A percentile compares a stretch with the other conserved stretches of the same genome.
phyloP scores from a whole-genome alignment of 2,329 filamentous ascomycete genomes.

The Rutstroemia sydowiana region DNA sequence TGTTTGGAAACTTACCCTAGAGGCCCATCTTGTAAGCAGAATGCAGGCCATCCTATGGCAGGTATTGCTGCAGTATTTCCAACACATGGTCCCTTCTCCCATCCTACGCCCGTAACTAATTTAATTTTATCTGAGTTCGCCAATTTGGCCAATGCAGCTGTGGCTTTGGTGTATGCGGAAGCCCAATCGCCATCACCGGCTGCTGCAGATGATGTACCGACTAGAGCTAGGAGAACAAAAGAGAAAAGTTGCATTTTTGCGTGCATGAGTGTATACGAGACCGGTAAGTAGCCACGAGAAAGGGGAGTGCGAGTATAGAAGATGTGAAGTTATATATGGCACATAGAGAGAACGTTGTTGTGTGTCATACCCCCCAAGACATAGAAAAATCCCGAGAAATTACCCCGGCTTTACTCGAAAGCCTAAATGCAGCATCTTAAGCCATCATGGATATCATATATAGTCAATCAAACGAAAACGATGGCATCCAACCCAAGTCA shows the following conservation, averaged over 20 bases:
- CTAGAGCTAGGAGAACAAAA: slow-evolving; percentile 13
- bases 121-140: slow-evolving; percentile 71
- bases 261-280: neutral
- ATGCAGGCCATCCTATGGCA: slow-evolving; percentile 59
- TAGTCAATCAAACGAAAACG: too few species aligned
- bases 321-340: too few species aligned
- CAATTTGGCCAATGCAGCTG: slow-evolving; percentile 59
- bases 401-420: too few species aligned
- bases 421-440: too few species aligned
- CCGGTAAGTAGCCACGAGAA: neutral
- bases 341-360: too few species aligned
- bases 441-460: too few species aligned
- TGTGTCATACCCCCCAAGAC: too few species aligned
- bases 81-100: slow-evolving; percentile 63
- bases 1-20: slow-evolving; percentile 41
- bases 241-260: slow-evolving; percentile 2
- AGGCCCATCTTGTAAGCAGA: slow-evolving; percentile 77
- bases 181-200: slow-evolving; percentile 44
- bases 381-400: too few species aligned
- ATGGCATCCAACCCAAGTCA: too few species aligned
- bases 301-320: neutral
- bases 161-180: slow-evolving; percentile 63
- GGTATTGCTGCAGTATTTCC: slow-evolving; percentile 51
- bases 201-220: slow-evolving; percentile 12
- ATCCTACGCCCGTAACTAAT: slow-evolving; percentile 70